These are phyloP conservation scores for Suillus subluteus DNA, from an alignment of 768 basidiomycete species.

Conservation along the genomic window DNA sequence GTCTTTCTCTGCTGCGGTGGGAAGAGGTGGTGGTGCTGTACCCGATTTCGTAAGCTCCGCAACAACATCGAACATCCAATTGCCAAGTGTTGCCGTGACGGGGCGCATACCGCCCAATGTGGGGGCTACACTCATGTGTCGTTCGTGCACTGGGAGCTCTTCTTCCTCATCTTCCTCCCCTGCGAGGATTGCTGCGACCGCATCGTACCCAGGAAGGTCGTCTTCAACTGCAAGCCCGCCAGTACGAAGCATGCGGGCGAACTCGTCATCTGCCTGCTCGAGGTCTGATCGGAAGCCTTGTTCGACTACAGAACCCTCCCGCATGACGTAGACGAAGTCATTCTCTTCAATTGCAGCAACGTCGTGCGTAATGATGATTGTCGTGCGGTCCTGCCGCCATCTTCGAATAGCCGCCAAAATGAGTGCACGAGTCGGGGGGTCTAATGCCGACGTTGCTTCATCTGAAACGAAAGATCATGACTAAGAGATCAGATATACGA, in stretches of 20 bases:
- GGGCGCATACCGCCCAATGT: constrained; percentile 48
- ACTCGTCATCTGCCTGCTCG: constrained; percentile 66
- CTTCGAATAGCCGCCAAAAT: constrained; percentile 74
- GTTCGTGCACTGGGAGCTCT: constrained; percentile 30
- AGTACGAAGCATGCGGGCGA: constrained; percentile 70
- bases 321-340: constrained; percentile 95
- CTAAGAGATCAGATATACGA: constrained; percentile 1
- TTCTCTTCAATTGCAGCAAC: constrained; percentile 72
- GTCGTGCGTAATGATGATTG: constrained; percentile 81
- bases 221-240: constrained; percentile 55
- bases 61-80: constrained; percentile 86
- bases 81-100: constrained; percentile 55
- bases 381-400: constrained; percentile 73
- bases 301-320: constrained; percentile 78
- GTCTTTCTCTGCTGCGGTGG: constrained; percentile 16
- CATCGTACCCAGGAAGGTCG: constrained; percentile 38
- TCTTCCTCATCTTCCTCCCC: constrained; percentile 47
- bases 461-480: constrained; percentile 44
- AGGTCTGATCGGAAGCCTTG: constrained; percentile 83
- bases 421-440: constrained; percentile 82
- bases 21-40: constrained; percentile 23
- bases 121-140: constrained; percentile 47
- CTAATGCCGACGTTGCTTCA: constrained; percentile 83
- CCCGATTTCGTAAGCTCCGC: constrained; percentile 57
- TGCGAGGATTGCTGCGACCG: constrained; percentile 50